phyloP scores from a whole-genome alignment of 768 basidiomycete species.

The Lactarius evosmus region DNA sequence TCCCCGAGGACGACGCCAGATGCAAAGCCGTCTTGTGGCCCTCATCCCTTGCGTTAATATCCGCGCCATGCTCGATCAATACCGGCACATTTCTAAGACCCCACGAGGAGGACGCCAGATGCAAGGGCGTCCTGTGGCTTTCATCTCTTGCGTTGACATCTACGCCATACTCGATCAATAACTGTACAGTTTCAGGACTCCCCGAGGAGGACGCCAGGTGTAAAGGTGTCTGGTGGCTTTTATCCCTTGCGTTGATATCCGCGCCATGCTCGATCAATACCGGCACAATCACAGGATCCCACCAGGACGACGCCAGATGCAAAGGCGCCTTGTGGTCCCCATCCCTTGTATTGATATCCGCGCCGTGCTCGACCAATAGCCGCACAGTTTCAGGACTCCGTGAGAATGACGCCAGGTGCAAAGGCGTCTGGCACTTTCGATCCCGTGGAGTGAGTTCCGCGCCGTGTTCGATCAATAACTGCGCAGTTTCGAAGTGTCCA shows the following conservation, averaged over 20 bases:
- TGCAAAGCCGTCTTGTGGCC: neutral
- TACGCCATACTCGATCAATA: neutral
- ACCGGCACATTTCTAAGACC: too few species aligned
- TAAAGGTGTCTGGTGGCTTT: neutral
- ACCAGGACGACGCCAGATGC: neutral
- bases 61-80: neutral
- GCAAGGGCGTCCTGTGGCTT: too few species aligned
- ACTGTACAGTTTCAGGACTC: neutral
- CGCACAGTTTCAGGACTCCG: neutral
- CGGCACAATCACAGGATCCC: neutral
- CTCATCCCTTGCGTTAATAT: neutral
- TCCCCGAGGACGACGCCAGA: neutral
- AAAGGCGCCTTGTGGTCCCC: neutral
- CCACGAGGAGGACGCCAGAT: too few species aligned
- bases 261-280: neutral
- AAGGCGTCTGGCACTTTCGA: rapidly evolving
- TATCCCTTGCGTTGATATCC: neutral
- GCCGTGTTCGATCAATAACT: neutral
- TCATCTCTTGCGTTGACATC: neutral
- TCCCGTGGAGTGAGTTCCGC: neutral
- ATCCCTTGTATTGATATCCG: neutral
- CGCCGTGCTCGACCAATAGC: neutral
- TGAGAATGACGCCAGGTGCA: neutral
- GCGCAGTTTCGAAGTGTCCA: neutral
- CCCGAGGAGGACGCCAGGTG: neutral